A percentile compares a stretch with the other conserved stretches of the same genome.
Evolutionary conservation across 208 protist species (phyloP).

Genomic region (Naegleria lovaniensis): DNA sequence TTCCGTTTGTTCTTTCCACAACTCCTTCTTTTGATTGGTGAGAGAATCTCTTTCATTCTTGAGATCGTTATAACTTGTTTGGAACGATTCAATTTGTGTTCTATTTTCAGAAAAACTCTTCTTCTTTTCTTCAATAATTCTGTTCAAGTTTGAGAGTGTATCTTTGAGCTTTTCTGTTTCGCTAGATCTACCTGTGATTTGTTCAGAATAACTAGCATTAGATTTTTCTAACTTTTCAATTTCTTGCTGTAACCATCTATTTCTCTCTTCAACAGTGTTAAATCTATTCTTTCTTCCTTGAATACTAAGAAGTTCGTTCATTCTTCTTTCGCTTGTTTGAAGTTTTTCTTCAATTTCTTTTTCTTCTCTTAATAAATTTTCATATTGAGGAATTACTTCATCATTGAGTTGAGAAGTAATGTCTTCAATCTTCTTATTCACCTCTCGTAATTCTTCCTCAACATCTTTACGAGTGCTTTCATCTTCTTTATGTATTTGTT

Average conservation of each 20-base stretch:
- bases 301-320: conserved; percentile 74
- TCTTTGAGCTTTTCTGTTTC: conserved; percentile 46
- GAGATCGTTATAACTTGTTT: not conserved
- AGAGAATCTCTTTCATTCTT: not conserved
- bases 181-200: conserved; percentile 44
- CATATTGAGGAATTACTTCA: conserved; percentile 47
- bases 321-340: conserved; percentile 45
- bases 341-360: conserved; percentile 34
- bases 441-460: conserved; percentile 53
- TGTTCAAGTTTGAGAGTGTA: not conserved
- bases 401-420: conserved; percentile 43
- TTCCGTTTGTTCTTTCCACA: conserved; percentile 35
- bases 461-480: conserved; percentile 52
- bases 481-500: conserved; percentile 43
- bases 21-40: conserved; percentile 8
- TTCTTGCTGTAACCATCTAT: conserved; percentile 75
- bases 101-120: not conserved
- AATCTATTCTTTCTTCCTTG: conserved; percentile 78
- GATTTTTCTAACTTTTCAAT: conserved; percentile 56
- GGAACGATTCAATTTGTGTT: not conserved
- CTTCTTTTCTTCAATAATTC: conserved; percentile 18
- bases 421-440: conserved; percentile 48
- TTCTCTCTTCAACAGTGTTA: conserved; percentile 70
- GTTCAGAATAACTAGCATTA: conserved; percentile 42
- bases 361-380: conserved; percentile 44